Evolutionary conservation across 1,284 basidiomycete genomes (phyloP).

Genomic region (Microstroma glucosiphilum): DNA sequence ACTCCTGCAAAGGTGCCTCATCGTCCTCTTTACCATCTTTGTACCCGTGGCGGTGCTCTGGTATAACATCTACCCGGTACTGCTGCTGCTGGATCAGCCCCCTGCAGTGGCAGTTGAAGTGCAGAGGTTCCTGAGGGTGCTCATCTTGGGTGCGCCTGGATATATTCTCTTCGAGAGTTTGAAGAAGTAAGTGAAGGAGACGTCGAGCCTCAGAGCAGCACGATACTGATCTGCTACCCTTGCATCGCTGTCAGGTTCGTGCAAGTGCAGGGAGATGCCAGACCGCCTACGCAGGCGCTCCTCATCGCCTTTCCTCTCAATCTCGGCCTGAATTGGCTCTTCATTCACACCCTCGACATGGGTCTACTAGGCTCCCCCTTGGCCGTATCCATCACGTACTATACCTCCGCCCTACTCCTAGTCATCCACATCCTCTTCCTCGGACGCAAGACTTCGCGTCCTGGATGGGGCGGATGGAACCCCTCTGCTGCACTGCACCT

Average conservation of each 20-base stretch:
- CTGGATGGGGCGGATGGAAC: conserved; percentile 16
- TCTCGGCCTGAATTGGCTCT: conserved; percentile 58
- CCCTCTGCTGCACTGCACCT: conserved; percentile 65
- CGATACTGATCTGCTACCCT: background rate
- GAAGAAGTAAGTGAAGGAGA: conserved; percentile 73
- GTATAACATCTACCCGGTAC: conserved; percentile 60
- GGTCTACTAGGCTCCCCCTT: conserved; percentile 63
- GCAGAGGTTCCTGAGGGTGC: conserved; percentile 61
- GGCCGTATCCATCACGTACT: conserved; percentile 65
- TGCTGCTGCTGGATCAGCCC: conserved; percentile 63
- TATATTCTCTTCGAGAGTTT: conserved; percentile 69
- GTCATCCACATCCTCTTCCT: conserved; percentile 1
- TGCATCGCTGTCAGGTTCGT: background rate
- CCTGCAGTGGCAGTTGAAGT: conserved; percentile 58
- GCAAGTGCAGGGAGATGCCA: conserved; percentile 61
- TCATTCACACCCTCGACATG: conserved; percentile 62
- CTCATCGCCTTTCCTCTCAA: conserved; percentile 62
- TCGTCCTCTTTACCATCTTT: conserved; percentile 62
- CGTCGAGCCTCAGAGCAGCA: conserved; percentile 20
- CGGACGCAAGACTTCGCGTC: conserved; percentile 2
- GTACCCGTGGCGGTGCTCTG: conserved; percentile 62
- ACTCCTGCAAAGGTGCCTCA: conserved; percentile 64
- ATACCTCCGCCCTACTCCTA: conserved; percentile 8
- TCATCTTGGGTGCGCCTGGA: conserved; percentile 63
- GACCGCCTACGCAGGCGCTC: conserved; percentile 63